phyloP scores from a whole-genome alignment of 345 rosid species.

The Eucalyptus regnans region DNA sequence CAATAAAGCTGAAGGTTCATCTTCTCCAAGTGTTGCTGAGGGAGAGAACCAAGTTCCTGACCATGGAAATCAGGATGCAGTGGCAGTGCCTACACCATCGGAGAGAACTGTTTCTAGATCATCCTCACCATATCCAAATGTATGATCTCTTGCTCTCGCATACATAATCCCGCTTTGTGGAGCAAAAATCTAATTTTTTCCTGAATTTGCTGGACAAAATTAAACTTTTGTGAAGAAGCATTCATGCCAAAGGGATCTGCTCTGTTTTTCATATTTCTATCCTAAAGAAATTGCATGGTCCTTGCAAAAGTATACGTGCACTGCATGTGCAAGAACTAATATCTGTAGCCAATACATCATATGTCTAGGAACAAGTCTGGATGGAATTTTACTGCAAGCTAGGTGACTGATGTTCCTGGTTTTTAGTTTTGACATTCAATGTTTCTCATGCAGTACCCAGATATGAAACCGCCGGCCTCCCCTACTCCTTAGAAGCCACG shows the following conservation, averaged over 20 bases:
- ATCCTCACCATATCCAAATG: constrained; percentile 28
- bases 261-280: neutral
- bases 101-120: constrained; percentile 10
- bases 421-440: neutral
- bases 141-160: neutral
- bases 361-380: neutral
- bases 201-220: neutral
- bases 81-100: constrained; percentile 3
- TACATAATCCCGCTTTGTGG: neutral
- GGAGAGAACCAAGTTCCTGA: constrained; percentile 8
- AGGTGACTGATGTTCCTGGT: neutral
- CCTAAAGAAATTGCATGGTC: neutral
- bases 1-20: neutral
- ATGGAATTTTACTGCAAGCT: neutral
- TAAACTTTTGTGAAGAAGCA: neutral
- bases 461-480: constrained; percentile 52
- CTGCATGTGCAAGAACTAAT: neutral
- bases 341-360: neutral
- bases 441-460: constrained; percentile 23
- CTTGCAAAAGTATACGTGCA: neutral
- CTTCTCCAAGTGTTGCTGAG: neutral
- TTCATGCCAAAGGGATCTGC: neutral
- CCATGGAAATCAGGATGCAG: neutral
- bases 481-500: constrained; percentile 38
- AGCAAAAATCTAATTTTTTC: neutral